Conservation (phyloP, 352 stramenopile genomes). For the Phytopythium cucurbitacearum region DNA sequence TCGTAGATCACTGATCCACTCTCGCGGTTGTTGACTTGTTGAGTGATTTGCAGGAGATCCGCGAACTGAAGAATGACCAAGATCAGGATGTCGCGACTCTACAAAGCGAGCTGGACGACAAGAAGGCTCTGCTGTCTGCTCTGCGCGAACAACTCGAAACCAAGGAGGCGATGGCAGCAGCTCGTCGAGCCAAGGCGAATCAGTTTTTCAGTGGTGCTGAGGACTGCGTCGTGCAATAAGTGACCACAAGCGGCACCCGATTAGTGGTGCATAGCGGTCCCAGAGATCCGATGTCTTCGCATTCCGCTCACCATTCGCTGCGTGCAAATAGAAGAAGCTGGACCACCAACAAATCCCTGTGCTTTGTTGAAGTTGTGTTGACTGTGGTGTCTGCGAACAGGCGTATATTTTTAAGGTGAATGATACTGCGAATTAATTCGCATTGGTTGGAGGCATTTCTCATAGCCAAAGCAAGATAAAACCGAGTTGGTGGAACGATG, state of each 20-base stretch:
- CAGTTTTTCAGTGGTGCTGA: constrained; percentile 37
- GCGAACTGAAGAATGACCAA: constrained; percentile 48
- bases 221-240: constrained; percentile 52
- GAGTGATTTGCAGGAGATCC: constrained; percentile 38
- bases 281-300: too few relatives aligned
- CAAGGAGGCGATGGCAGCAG: constrained; percentile 34
- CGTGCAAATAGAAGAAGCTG: too few relatives aligned
- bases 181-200: constrained; percentile 31
- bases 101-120: constrained; percentile 45
- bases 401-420: too few relatives aligned
- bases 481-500: not conserved
- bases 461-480: not conserved
- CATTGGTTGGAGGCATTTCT: too few relatives aligned
- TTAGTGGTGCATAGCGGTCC: too few relatives aligned
- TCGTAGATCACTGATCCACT: not conserved
- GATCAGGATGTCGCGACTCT: constrained; percentile 46
- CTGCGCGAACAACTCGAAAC: constrained; percentile 53
- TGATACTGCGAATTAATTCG: too few relatives aligned
- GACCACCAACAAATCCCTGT: too few relatives aligned
- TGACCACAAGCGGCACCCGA: too few relatives aligned
- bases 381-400: too few relatives aligned
- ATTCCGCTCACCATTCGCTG: too few relatives aligned
- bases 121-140: constrained; percentile 34
- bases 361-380: too few relatives aligned
- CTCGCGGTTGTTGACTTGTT: not conserved